These are phyloP conservation scores for Macrocybe gigantea DNA, from an alignment of 768 basidiomycete species.

Conservation along the genomic window DNA sequence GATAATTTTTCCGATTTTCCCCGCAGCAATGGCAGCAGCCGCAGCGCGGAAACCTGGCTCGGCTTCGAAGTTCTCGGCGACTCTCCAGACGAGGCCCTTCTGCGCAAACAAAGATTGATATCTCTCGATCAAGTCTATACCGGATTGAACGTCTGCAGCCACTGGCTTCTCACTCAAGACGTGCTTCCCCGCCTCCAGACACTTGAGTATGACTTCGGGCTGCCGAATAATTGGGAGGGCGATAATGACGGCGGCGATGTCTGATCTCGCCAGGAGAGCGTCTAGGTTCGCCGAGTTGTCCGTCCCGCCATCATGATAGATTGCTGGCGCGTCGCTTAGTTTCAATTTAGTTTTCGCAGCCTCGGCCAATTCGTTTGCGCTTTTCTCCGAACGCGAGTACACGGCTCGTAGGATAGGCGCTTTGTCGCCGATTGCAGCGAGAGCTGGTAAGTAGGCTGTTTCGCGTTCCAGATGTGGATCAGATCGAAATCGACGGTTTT, in stretches of 20 bases:
- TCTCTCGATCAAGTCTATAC: slow-evolving; percentile 54
- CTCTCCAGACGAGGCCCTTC: slow-evolving; percentile 70
- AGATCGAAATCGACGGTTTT: neutral
- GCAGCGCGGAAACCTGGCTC: slow-evolving; percentile 53
- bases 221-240: slow-evolving; percentile 74
- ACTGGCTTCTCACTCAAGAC: slow-evolving; percentile 89
- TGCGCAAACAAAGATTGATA: slow-evolving; percentile 63
- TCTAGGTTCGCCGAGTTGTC: slow-evolving; percentile 42
- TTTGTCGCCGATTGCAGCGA: slow-evolving; percentile 44
- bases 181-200: slow-evolving; percentile 75
- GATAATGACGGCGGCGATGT: slow-evolving; percentile 70
- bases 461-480: slow-evolving; percentile 14
- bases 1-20: slow-evolving; percentile 66
- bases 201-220: slow-evolving; percentile 59
- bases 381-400: slow-evolving; percentile 73
- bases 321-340: slow-evolving; percentile 32
- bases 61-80: slow-evolving; percentile 74
- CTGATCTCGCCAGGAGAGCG: slow-evolving; percentile 57
- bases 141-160: slow-evolving; percentile 61
- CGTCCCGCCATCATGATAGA: slow-evolving; percentile 47
- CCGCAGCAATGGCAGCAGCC: slow-evolving; percentile 41
- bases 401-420: slow-evolving; percentile 54
- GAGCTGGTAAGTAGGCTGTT: slow-evolving; percentile 75
- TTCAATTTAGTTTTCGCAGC: slow-evolving; percentile 36
- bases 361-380: slow-evolving; percentile 46